These are phyloP conservation scores for Barnettozyma hawaiiensis DNA, from an alignment of 1,139 yeast species.

Conservation along the genomic window DNA sequence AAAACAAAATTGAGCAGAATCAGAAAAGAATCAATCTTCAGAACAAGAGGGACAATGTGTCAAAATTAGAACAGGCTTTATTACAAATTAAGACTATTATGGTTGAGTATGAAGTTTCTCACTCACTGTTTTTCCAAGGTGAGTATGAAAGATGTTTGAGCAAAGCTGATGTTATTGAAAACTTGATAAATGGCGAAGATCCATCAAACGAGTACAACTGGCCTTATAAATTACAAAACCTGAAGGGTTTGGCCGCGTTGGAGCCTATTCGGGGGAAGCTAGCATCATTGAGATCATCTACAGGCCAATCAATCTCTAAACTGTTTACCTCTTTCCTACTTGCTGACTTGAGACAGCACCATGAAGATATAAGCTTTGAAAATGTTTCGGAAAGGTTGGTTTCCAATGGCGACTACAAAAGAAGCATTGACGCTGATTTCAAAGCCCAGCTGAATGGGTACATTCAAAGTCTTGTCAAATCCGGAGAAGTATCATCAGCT, in stretches of 20 bases:
- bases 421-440: constrained; percentile 26
- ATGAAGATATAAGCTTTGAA: constrained; percentile 40
- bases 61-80: constrained; percentile 55
- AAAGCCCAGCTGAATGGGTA: constrained; percentile 39
- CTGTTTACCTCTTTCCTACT: constrained; percentile 51
- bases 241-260: constrained; percentile 56
- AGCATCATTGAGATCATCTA: constrained; percentile 45
- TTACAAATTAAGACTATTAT: constrained; percentile 55
- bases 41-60: constrained; percentile 54
- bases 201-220: constrained; percentile 29
- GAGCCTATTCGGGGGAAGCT: constrained; percentile 46
- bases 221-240: constrained; percentile 45
- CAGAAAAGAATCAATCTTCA: constrained; percentile 46
- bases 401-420: constrained; percentile 17
- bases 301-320: constrained; percentile 63
- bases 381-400: constrained; percentile 49
- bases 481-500: constrained; percentile 61
- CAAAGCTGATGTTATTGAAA: constrained; percentile 51
- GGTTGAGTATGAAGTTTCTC: constrained; percentile 49
- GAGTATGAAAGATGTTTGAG: constrained; percentile 44
- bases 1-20: constrained; percentile 48
- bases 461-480: constrained; percentile 52
- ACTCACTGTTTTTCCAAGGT: constrained; percentile 39
- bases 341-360: constrained; percentile 55
- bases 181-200: constrained; percentile 47